Evolutionary conservation across 768 basidiomycete genomes (phyloP).

Genomic region (Pisolithus albus): DNA sequence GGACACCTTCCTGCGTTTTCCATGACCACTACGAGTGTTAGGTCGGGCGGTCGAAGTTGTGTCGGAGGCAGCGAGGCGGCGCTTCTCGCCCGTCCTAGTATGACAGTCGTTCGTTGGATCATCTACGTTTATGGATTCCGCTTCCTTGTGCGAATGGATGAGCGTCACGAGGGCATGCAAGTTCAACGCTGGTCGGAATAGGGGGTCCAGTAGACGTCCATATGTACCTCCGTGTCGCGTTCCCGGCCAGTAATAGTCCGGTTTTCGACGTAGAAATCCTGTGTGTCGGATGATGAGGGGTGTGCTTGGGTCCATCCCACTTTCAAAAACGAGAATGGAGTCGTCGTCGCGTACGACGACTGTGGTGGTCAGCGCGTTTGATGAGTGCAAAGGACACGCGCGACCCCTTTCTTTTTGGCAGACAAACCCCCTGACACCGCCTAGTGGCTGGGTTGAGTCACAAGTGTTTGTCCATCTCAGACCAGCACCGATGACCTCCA

Average conservation of each 20-base stretch:
- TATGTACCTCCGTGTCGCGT: constrained; percentile 6
- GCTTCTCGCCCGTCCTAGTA: neutral
- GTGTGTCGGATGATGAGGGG: constrained; percentile 12
- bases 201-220: neutral
- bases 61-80: no score
- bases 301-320: no score
- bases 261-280: constrained; percentile 23
- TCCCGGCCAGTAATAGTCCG: constrained; percentile 22
- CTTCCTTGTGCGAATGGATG: constrained; percentile 4
- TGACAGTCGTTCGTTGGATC: neutral
- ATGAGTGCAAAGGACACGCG: no score
- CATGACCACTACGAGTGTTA: constrained; percentile 6
- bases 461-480: no score
- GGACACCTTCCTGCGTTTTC: constrained; percentile 6
- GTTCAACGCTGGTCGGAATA: constrained; percentile 27
- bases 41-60: neutral
- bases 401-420: no score
- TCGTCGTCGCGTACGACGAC: no score
- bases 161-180: constrained; percentile 19
- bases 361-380: no score
- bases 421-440: no score
- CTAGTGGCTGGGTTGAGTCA: no score
- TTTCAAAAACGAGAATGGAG: no score
- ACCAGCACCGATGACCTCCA: constrained; percentile 10
- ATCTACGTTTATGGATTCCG: neutral